A percentile compares a stretch with the other conserved stretches of the same genome.
These are phyloP conservation scores for Plasmopara viticola DNA, from an alignment of 352 stramenopile genomes.

Conservation along the genomic window DNA sequence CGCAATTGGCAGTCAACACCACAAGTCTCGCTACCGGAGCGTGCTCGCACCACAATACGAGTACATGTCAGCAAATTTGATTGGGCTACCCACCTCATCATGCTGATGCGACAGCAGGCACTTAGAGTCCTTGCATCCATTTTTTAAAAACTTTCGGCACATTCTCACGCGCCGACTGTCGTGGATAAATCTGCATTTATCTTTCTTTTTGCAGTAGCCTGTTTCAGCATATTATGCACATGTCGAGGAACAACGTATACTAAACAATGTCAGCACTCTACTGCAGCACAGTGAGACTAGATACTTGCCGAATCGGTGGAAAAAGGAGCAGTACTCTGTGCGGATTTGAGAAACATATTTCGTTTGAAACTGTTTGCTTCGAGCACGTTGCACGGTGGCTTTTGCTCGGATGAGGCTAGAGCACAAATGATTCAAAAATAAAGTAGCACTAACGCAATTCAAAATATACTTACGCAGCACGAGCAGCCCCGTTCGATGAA, in stretches of 20 bases:
- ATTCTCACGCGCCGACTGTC: slow-evolving; percentile 79
- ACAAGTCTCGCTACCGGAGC: slow-evolving; percentile 8
- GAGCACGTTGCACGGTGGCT: slow-evolving; percentile 43
- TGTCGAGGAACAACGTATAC: slow-evolving; percentile 7
- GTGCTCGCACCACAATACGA: slow-evolving; percentile 7
- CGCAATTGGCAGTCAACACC: not conserved
- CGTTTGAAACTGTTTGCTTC: slow-evolving; percentile 30
- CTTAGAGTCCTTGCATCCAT: slow-evolving; percentile 47
- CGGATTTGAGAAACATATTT: slow-evolving; percentile 31
- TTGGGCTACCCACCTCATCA: slow-evolving; percentile 51
- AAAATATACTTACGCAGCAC: slow-evolving; percentile 25
- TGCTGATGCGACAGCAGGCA: slow-evolving; percentile 66
- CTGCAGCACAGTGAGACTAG: not conserved
- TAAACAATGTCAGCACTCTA: not conserved
- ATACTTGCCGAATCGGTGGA: slow-evolving; percentile 74
- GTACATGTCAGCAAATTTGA: slow-evolving; percentile 3
- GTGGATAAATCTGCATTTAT: slow-evolving; percentile 75
- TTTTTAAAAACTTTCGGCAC: slow-evolving; percentile 70
- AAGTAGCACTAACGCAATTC: slow-evolving; percentile 1
- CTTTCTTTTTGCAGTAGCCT: slow-evolving; percentile 82
- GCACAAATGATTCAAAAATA: not conserved
- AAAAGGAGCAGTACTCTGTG: slow-evolving; percentile 78
- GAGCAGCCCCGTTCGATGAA: slow-evolving; percentile 24
- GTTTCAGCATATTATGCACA: slow-evolving; percentile 1
- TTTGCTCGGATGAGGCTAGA: slow-evolving; percentile 37